phyloP scores from a whole-genome alignment of 2,329 filamentous ascomycete genomes.

The Phialemonium atrogriseum region DNA sequence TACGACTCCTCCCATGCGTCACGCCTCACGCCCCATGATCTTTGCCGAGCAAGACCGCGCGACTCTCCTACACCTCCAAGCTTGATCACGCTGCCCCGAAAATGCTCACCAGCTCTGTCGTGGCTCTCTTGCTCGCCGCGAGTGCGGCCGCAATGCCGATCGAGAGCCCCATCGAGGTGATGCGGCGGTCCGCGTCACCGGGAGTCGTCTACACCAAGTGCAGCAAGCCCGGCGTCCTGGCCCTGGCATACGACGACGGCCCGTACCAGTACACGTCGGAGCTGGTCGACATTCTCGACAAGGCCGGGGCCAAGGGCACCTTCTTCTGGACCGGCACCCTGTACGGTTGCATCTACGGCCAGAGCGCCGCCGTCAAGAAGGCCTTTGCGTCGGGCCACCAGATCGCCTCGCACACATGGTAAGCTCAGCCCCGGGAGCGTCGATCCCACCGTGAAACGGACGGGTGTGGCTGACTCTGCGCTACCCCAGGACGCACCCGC shows the following conservation, averaged over 20 bases:
- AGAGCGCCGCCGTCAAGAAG: constrained; percentile 42
- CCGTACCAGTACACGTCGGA: constrained; percentile 39
- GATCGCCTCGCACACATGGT: constrained; percentile 46
- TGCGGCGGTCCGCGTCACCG: constrained; percentile 29
- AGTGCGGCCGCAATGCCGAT: constrained; percentile 4
- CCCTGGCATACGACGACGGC: constrained; percentile 46
- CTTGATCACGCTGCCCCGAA: too few relatives aligned
- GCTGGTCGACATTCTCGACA: constrained; percentile 42
- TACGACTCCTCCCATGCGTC: too few relatives aligned
- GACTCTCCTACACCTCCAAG: too few relatives aligned
- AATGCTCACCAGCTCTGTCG: constrained; percentile 2
- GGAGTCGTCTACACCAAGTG: constrained; percentile 38
- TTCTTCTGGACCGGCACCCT: constrained; percentile 46
- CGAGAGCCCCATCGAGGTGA: constrained; percentile 26
- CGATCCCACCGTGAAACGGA: too few relatives aligned
- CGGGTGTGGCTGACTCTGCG: constrained; percentile 5
- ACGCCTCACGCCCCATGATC: too few relatives aligned
- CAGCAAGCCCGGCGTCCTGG: constrained; percentile 32
- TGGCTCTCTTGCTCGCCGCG: constrained; percentile 6
- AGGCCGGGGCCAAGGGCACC: constrained; percentile 39
- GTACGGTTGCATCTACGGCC: constrained; percentile 43
- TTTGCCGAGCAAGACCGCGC: too few relatives aligned
- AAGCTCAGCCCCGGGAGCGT: constrained; percentile 1
- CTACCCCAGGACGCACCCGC: constrained; percentile 36
- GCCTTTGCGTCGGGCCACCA: constrained; percentile 43